Conservation (phyloP, 768 basidiomycete genomes). For the Rhizopogon salebrosus region DNA sequence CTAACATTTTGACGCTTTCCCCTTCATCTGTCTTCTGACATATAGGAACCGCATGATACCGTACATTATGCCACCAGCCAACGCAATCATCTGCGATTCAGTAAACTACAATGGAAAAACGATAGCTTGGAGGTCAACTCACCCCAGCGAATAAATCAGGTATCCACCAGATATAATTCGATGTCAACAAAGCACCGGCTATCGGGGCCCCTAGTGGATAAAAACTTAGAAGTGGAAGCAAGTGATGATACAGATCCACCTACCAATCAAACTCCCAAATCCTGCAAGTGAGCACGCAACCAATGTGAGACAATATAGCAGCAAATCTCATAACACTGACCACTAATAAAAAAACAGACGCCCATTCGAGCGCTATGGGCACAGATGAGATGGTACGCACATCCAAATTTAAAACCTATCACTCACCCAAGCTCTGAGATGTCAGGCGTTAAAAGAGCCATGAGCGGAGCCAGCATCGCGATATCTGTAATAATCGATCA, state of each 20-base stretch:
- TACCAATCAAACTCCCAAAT: not conserved
- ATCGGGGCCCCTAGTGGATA: conserved; percentile 47
- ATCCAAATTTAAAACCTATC: not conserved
- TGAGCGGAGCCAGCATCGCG: conserved; percentile 31
- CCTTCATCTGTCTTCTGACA: too few species aligned
- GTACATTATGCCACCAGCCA: too few species aligned
- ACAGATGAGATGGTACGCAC: not conserved
- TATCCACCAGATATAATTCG: conserved; percentile 52
- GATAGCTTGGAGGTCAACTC: conserved; percentile 1
- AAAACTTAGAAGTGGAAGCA: conserved; percentile 20
- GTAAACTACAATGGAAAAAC: too few species aligned
- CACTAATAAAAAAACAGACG: not conserved
- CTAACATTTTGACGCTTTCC: too few species aligned
- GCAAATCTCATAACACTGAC: not conserved
- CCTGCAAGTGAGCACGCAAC: not conserved
- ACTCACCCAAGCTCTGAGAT: conserved; percentile 40
- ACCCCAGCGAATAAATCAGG: conserved; percentile 50
- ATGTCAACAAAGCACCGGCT: conserved; percentile 48
- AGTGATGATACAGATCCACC: not conserved
- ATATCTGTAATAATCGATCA: conserved; percentile 21
- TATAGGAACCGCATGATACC: too few species aligned
- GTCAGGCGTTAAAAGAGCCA: conserved; percentile 33
- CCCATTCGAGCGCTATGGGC: not conserved
- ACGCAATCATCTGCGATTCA: too few species aligned
- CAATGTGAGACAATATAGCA: not conserved